These are phyloP conservation scores for Fusarium haematococcum DNA, from an alignment of 2,329 filamentous ascomycete species.

Conservation along the genomic window DNA sequence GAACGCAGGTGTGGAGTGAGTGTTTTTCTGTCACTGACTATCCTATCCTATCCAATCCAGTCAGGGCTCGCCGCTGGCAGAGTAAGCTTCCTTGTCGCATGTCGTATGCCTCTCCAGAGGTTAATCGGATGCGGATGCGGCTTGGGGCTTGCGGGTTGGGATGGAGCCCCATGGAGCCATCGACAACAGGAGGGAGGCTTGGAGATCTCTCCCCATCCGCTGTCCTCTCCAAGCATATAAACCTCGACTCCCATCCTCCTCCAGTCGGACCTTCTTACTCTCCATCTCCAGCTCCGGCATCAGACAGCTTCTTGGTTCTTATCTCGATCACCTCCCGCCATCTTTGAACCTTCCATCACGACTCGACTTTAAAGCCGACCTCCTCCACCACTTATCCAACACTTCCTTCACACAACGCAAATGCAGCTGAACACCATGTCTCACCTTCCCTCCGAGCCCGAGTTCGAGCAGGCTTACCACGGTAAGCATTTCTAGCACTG, in stretches of 20 bases:
- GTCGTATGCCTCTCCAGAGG: slow-evolving; percentile 16
- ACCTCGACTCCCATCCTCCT: slow-evolving; percentile 30
- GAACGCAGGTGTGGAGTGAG: slow-evolving; percentile 34
- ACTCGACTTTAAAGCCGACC: slow-evolving; percentile 13
- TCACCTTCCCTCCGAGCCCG: slow-evolving; percentile 87
- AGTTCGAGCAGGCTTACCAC: slow-evolving; percentile 99
- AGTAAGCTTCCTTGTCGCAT: slow-evolving; percentile 14
- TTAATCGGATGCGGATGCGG: slow-evolving; percentile 16
- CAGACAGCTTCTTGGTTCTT: slow-evolving; percentile 15
- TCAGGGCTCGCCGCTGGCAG: slow-evolving; percentile 8
- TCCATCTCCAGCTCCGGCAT: background rate
- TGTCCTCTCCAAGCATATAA: slow-evolving; percentile 31
- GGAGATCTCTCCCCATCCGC: slow-evolving; percentile 19
- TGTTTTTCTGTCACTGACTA: slow-evolving; percentile 20
- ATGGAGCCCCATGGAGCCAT: slow-evolving; percentile 7
- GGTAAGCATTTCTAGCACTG: slow-evolving; percentile 64
- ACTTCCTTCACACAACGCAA: slow-evolving; percentile 24
- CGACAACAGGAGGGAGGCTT: slow-evolving; percentile 23
- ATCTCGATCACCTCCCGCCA: background rate
- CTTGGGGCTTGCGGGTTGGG: slow-evolving; percentile 4
- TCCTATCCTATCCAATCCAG: background rate
- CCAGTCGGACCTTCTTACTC: background rate
- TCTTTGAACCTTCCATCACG: background rate
- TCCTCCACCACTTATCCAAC: slow-evolving; percentile 10
- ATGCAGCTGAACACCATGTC: slow-evolving; percentile 70